Evolutionary conservation across 345 rosid genomes (phyloP).

Genomic region (Hypericum perforatum): DNA sequence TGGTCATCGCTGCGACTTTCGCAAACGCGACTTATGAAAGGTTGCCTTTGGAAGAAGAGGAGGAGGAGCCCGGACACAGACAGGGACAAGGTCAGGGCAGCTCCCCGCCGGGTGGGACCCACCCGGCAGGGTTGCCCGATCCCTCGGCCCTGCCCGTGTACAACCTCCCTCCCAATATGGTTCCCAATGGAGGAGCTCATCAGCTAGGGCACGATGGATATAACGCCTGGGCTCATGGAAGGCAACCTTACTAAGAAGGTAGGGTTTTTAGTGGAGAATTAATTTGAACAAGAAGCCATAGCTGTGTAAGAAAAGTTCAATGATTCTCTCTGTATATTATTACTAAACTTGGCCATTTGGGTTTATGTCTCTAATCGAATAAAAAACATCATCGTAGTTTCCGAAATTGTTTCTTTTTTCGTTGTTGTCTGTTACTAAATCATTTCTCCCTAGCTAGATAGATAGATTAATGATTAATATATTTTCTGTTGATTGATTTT

Average conservation of each 20-base stretch:
- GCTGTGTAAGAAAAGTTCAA: no score
- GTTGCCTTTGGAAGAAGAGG: slow-evolving; percentile 65
- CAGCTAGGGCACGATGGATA: slow-evolving; percentile 69
- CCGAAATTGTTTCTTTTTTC: no score
- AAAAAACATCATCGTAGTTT: no score
- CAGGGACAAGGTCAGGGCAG: slow-evolving; percentile 39
- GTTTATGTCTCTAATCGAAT: no score
- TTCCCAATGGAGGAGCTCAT: slow-evolving; percentile 40
- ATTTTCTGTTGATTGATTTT: no score
- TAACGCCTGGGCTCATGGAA: slow-evolving; percentile 39
- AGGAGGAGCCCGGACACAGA: slow-evolving; percentile 20
- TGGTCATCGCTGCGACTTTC: slow-evolving; percentile 81
- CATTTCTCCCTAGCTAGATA: no score
- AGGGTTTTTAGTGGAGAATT: no score
- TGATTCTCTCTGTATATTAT: no score
- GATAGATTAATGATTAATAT: no score
- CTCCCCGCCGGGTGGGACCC: slow-evolving; percentile 40
- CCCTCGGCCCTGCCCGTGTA: slow-evolving; percentile 41
- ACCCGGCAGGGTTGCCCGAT: slow-evolving; percentile 33
- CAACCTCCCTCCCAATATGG: slow-evolving; percentile 56
- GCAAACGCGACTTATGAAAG: slow-evolving; percentile 79
- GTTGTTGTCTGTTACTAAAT: no score
- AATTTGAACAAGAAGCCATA: no score
- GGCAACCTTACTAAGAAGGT: slow-evolving; percentile 38
- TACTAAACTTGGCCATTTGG: no score